phyloP scores from a whole-genome alignment of 495 filamentous ascomycete genomes.

The Glonium stellatum region DNA sequence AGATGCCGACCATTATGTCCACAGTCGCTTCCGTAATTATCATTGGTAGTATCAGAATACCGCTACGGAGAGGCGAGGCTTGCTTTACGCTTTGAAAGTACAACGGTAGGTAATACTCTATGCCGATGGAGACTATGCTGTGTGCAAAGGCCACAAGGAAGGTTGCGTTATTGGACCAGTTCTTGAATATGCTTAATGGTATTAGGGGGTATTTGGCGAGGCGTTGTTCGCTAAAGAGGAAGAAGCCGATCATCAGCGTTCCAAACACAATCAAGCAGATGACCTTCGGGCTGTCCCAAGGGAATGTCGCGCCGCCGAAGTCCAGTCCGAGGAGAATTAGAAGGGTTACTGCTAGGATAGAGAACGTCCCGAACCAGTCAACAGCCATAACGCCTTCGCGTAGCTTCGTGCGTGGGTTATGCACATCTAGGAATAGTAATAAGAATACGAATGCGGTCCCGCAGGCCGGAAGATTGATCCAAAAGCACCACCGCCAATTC shows the following conservation, averaged over 20 bases:
- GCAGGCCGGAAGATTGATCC: slow-evolving; percentile 64
- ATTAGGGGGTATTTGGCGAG: slow-evolving; percentile 36
- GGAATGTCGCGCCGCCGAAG: slow-evolving; percentile 35
- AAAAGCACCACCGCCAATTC: slow-evolving; percentile 64
- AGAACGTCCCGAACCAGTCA: slow-evolving; percentile 44
- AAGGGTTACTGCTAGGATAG: slow-evolving; percentile 32
- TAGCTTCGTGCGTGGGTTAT: slow-evolving; percentile 52
- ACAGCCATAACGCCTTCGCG: slow-evolving; percentile 43
- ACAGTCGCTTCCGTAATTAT: too few species aligned
- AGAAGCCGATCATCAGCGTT: slow-evolving; percentile 26
- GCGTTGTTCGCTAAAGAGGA: slow-evolving; percentile 33
- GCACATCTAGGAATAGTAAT: slow-evolving; percentile 51
- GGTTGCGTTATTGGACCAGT: slow-evolving; percentile 35
- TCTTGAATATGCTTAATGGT: slow-evolving; percentile 31
- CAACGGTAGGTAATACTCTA: slow-evolving; percentile 29
- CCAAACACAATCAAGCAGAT: slow-evolving; percentile 38
- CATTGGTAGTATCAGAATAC: too few species aligned
- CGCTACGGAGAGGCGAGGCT: slow-evolving; percentile 62
- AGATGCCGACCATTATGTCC: too few species aligned
- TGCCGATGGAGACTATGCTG: too few species aligned
- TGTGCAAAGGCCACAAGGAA: too few species aligned
- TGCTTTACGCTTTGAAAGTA: slow-evolving; percentile 51
- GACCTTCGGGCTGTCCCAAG: slow-evolving; percentile 35
- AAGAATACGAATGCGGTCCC: slow-evolving; percentile 51
- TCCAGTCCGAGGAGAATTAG: slow-evolving; percentile 37